Percentiles rank a stretch among this genome's conserved stretches.
These are phyloP conservation scores for Scenedesmus sp. DNA, from an alignment of 163 green algal genomes.

Conservation along the genomic window DNA sequence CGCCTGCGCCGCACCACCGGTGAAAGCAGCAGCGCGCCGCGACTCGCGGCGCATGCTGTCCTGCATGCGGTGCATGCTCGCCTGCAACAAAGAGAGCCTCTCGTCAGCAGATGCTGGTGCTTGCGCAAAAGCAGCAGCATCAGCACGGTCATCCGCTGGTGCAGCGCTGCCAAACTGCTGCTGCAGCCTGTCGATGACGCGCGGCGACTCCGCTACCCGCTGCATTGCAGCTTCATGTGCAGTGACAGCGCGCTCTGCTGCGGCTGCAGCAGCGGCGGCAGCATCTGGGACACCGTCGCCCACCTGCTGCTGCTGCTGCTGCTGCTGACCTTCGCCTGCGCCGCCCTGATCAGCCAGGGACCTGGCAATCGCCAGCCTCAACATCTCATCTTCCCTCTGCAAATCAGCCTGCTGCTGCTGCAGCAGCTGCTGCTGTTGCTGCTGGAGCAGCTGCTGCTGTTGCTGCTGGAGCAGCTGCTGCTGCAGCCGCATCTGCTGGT, in stretches of 20 bases:
- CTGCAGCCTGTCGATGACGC: neutral
- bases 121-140: neutral
- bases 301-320: neutral
- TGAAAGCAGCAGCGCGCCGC: neutral
- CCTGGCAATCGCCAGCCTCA: neutral
- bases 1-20: neutral
- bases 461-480: neutral
- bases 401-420: neutral
- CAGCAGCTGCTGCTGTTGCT: neutral
- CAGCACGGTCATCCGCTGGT: neutral
- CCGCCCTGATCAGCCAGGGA: neutral
- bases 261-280: too few species aligned
- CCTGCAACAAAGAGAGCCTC: neutral
- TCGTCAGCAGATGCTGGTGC: too few species aligned
- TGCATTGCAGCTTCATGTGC: neutral
- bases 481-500: neutral
- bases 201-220: neutral
- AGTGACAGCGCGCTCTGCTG: neutral
- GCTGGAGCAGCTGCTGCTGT: neutral
- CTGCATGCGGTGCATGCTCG: neutral
- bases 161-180: neutral
- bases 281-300: neutral
- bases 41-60: neutral
- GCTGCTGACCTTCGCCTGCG: neutral
- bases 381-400: neutral